A percentile compares a stretch with the other conserved stretches of the same genome.
Evolutionary conservation across 1,139 yeast species (phyloP).

Genomic region (Pneumocystis wakefieldiae): DNA sequence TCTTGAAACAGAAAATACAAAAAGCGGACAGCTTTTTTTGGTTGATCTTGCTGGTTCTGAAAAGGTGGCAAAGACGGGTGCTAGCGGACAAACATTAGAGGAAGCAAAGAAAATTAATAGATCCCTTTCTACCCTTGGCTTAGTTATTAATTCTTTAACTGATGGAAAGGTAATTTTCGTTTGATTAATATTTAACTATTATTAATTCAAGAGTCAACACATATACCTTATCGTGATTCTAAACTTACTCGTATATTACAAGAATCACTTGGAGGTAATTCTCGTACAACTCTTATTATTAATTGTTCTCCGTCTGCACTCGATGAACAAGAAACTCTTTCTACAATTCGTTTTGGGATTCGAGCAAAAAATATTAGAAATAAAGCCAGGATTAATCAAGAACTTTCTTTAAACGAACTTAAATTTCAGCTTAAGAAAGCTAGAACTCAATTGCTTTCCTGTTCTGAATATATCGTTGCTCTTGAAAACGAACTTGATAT

Average conservation of each 20-base stretch:
- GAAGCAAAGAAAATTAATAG: constrained; percentile 77
- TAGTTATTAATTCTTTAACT: constrained; percentile 66
- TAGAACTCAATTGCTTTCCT: constrained; percentile 34
- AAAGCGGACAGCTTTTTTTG: constrained; percentile 53
- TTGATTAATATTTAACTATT: background rate
- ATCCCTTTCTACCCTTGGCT: constrained; percentile 63
- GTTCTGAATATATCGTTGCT: constrained; percentile 31
- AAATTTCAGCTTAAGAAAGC: constrained; percentile 36
- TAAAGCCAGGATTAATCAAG: constrained; percentile 53
- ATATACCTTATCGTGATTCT: constrained; percentile 71
- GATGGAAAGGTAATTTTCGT: constrained; percentile 32
- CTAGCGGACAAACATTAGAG: constrained; percentile 56
- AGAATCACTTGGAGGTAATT: constrained; percentile 77
- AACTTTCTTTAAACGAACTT: constrained; percentile 44
- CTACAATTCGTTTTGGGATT: constrained; percentile 67
- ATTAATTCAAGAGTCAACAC: constrained; percentile 27
- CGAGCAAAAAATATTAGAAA: constrained; percentile 63
- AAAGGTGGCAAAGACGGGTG: constrained; percentile 71
- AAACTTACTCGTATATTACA: constrained; percentile 70
- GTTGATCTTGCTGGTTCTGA: constrained; percentile 88
- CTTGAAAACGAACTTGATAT: constrained; percentile 38
- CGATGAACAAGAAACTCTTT: constrained; percentile 56
- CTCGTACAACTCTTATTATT: constrained; percentile 62
- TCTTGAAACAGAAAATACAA: constrained; percentile 40
- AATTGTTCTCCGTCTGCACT: constrained; percentile 57